Evolutionary conservation across 805 yeast genomes (phyloP).

Genomic region (Zygosaccharomyces pseudorouxii): DNA sequence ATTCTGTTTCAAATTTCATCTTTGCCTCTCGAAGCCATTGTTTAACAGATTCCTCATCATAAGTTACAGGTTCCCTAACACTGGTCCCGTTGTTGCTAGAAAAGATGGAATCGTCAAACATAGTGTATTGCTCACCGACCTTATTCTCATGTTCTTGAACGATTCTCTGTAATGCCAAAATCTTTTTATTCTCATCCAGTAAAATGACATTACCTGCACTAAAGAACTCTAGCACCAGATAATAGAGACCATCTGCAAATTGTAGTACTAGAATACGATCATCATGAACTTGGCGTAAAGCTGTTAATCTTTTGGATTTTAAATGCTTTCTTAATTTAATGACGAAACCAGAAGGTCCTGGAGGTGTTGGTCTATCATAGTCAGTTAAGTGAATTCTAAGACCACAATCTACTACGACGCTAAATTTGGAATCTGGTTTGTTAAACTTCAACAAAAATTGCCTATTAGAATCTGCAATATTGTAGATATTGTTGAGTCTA

Average conservation of each 20-base stretch:
- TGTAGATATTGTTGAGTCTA: slow-evolving; percentile 80
- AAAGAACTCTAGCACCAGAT: slow-evolving; percentile 83
- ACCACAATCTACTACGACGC: slow-evolving; percentile 80
- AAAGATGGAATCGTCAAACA: slow-evolving; percentile 54
- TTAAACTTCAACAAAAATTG: slow-evolving; percentile 78
- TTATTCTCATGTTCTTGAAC: slow-evolving; percentile 69
- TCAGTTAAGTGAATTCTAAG: slow-evolving; percentile 73
- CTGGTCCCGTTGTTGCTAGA: slow-evolving; percentile 9
- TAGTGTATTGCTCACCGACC: slow-evolving; percentile 65
- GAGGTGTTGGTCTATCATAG: slow-evolving; percentile 75
- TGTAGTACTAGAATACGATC: slow-evolving; percentile 82
- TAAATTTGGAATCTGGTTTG: slow-evolving; percentile 74
- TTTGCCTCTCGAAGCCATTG: slow-evolving; percentile 31
- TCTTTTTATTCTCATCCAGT: slow-evolving; percentile 62
- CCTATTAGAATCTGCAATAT: slow-evolving; percentile 62
- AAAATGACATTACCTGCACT: slow-evolving; percentile 90
- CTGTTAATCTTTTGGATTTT: slow-evolving; percentile 71
- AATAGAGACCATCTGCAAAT: slow-evolving; percentile 75
- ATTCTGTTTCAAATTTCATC: slow-evolving; percentile 11
- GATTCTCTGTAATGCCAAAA: slow-evolving; percentile 69
- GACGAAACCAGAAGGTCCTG: slow-evolving; percentile 80
- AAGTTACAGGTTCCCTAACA: slow-evolving; percentile 2
- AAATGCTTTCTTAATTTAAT: slow-evolving; percentile 81
- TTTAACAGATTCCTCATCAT: slow-evolving; percentile 18
- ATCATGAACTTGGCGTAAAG: slow-evolving; percentile 65